These are phyloP conservation scores for Lentinula raphanica DNA, from an alignment of 768 basidiomycete genomes.

Conservation along the genomic window DNA sequence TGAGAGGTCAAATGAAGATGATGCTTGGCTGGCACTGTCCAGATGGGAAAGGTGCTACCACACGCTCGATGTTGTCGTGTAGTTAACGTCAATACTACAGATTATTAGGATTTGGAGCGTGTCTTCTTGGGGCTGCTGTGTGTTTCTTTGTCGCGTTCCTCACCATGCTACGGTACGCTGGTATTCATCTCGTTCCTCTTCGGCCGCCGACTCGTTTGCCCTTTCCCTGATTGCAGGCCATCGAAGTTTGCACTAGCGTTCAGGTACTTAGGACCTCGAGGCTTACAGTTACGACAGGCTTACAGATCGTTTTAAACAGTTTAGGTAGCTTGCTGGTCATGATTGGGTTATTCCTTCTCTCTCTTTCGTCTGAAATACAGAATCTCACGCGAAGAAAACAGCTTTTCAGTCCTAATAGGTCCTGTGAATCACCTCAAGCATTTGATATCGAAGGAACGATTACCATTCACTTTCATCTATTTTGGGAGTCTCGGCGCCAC, in stretches of 20 bases:
- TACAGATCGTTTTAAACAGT: slow-evolving; percentile 32
- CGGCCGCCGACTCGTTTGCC: slow-evolving; percentile 3
- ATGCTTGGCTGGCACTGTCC: slow-evolving; percentile 88
- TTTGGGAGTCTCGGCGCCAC: slow-evolving; percentile 80
- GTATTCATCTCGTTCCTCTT: slow-evolving; percentile 3
- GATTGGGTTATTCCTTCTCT: slow-evolving; percentile 61
- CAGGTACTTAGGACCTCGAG: slow-evolving; percentile 38
- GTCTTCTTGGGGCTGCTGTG: slow-evolving; percentile 82
- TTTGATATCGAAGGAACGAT: slow-evolving; percentile 70
- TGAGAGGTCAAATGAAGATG: slow-evolving; percentile 88
- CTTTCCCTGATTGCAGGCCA: slow-evolving; percentile 65
- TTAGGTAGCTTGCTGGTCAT: slow-evolving; percentile 91
- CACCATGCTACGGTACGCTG: slow-evolving; percentile 50
- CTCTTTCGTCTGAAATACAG: no score
- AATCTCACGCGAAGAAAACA: slow-evolving; percentile 21
- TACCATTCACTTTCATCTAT: slow-evolving; percentile 83
- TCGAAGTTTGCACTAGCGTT: slow-evolving; percentile 90
- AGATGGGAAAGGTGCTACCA: slow-evolving; percentile 94
- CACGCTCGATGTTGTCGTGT: no score
- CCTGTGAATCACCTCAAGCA: slow-evolving; percentile 93
- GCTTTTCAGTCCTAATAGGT: slow-evolving; percentile 82
- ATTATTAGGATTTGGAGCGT: slow-evolving; percentile 85
- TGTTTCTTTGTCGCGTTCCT: slow-evolving; percentile 93
- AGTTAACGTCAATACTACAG: no score
- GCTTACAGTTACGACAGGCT: neutral